Base-by-base conservation (phyloP, 768 basidiomycete genomes). In the Leucosporidium creatinivorum region DNA sequence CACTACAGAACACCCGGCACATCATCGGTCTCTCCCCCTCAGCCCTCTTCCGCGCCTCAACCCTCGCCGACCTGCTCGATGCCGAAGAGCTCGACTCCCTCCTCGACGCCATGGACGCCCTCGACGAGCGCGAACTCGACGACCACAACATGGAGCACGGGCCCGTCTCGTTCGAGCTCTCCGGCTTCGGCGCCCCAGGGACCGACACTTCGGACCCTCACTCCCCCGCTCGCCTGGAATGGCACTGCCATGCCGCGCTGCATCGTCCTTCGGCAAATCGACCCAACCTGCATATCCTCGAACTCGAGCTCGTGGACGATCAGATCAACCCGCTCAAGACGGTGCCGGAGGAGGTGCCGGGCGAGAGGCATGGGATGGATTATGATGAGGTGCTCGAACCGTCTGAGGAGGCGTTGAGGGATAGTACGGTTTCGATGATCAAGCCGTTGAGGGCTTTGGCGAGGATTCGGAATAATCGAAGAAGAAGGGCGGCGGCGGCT, bases 221-320 rank as follows among this genome's bases (percentile, higher is more conserved):
- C 28, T 68, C 69, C 9, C 75, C 78, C 55, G 78, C 76, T 5
- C 78, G 81, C n/a, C 78, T 79, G 26, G 75, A 77, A 0, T 89
- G 87, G 87, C 84, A 83, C 1, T 87, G 85, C 73, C 87, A 89
- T 86, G 85, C 85, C 74, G 84, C 86, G 9, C 79, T 84, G 0
- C 87, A 89, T 76, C 81, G 85, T 4, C 82, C 85, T 21, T 67
- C 51, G 0, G 7, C 28, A 8, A 62, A 56, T 1, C 56, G 63
- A 26, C 73, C 73, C 0, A 57, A 66, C 10, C 70, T 72, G 21
- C 62, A 69, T 19, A 81, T 89, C 30, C 81, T 91, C 77, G 89
- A 92, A 75, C 88, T 91, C 69, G 90, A 92, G 76, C 81, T 89
- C 28, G 89, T 89, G 75, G 77, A 80, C 36, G 89, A 91, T 75